Evolutionary conservation across 2,329 filamentous ascomycete genomes (phyloP), one percentile per base, ranked within the genome.

Genomic region (Exutisphaerella laricina): DNA sequence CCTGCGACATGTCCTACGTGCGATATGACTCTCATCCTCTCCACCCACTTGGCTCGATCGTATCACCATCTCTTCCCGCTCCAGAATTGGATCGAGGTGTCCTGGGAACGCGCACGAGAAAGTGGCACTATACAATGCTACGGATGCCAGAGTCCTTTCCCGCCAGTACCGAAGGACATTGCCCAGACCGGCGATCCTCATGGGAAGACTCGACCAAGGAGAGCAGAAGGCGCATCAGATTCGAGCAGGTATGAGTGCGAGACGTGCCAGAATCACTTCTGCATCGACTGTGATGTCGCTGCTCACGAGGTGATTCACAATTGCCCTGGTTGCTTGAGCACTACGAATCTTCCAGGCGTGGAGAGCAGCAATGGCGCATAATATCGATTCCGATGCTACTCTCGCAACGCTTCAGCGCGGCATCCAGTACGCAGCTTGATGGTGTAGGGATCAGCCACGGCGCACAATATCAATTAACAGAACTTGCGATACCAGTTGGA

Each of bases 241-340:
- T 92, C 85, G 60, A 82, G 84, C 35, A 73, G 92, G 39, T 98
- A 98, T 62, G 86, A 85, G 46, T 98, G 92, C 63, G 78, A 84
- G 54, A 81, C 83, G n/a, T 98, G 92, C 65, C 68, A 76, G 3
- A 82, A 85, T 46, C 90, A 97, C 67, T 98, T 97, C 63, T 98
- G 92, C 71, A 94, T 98, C 53, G 92, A 98, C 64, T 98, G 92
- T 64, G 92, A 98, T 64, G 80, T 96, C 17, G 96, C 92, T 68
- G 85, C 87, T 17, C 92, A 98, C 63, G 88, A 96, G 68, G 80
- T 94, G 9, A 78, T 95, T 39, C 90, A 98, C 63, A 97, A 97
- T 66, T 98, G 92, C 59, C 89, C 92, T 0, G 90, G 90, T 0
- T 98, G 92, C 64, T 83, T 82, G 57, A 70, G 70, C 37, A 57